phyloP scores from a whole-genome alignment of 2,329 filamentous ascomycete genomes.

The Phialemonium atrogriseum region DNA sequence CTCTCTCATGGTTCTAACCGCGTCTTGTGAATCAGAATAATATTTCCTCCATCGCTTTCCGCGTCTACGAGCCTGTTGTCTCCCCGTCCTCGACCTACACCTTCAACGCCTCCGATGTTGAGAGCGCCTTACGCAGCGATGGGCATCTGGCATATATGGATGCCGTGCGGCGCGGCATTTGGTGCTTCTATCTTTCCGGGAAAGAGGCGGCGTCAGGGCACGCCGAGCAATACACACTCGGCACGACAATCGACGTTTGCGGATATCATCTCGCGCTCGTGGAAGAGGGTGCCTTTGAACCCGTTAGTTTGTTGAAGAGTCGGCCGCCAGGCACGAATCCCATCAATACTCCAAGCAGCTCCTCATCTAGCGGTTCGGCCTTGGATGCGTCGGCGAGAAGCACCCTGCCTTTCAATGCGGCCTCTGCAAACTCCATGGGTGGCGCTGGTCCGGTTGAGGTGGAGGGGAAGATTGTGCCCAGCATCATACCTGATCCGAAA shows the following conservation, averaged over 20 bases:
- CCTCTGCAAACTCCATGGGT: constrained; percentile 16
- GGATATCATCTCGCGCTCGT: constrained; percentile 33
- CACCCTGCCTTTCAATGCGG: constrained; percentile 18
- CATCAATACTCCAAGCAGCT: constrained; percentile 36
- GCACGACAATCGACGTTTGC: constrained; percentile 31
- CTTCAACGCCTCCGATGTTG: constrained; percentile 41
- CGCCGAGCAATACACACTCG: constrained; percentile 21
- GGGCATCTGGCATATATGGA: constrained; percentile 48
- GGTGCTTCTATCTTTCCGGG: constrained; percentile 41
- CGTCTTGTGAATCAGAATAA: constrained; percentile 35
- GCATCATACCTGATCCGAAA: constrained; percentile 22
- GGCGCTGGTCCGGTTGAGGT: constrained; percentile 12
- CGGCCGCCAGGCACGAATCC: constrained; percentile 29
- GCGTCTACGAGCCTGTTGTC: constrained; percentile 42
- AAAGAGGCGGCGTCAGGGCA: constrained; percentile 11
- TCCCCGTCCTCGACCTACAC: constrained; percentile 35
- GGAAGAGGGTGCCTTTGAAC: constrained; percentile 45
- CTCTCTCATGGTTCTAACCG: constrained; percentile 1
- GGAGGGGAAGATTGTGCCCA: constrained; percentile 19
- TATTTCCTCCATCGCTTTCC: constrained; percentile 45
- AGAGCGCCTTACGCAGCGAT: constrained; percentile 39
- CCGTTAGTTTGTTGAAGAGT: constrained; percentile 36
- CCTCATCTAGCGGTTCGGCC: constrained; percentile 31
- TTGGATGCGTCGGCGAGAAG: constrained; percentile 27
- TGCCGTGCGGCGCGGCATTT: constrained; percentile 38